These are phyloP conservation scores for Gossypium stocksii DNA, from an alignment of 345 rosid species.

Conservation along the genomic window DNA sequence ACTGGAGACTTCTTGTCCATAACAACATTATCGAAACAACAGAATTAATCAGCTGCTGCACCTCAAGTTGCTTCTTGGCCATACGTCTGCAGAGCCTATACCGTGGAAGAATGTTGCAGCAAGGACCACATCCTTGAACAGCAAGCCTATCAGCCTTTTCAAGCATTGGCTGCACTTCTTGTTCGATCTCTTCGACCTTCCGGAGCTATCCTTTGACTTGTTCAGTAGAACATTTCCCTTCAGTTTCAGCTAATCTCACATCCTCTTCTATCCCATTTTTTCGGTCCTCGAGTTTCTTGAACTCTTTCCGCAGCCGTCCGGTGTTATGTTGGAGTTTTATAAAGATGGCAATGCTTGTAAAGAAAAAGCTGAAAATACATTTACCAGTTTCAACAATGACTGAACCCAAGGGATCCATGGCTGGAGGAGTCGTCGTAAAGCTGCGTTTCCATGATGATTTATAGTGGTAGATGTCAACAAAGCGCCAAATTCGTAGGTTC, in stretches of 20 bases:
- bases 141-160: constrained; percentile 11
- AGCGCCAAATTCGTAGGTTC: neutral
- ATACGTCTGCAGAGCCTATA: constrained; percentile 17
- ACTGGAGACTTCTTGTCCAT: constrained; percentile 24
- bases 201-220: constrained; percentile 23
- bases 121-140: constrained; percentile 3
- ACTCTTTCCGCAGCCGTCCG: constrained; percentile 15
- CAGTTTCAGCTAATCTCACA: constrained; percentile 21
- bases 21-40: constrained; percentile 19
- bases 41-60: constrained; percentile 16
- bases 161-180: constrained; percentile 17
- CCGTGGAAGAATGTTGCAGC: constrained; percentile 11
- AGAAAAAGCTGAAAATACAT: neutral
- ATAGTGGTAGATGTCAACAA: neutral
- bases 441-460: neutral
- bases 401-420: constrained; percentile 22
- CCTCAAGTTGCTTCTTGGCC: constrained; percentile 14
- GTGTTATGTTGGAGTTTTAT: constrained; percentile 15
- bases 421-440: neutral
- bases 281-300: constrained; percentile 13
- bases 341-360: constrained; percentile 4
- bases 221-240: constrained; percentile 25
- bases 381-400: constrained; percentile 18
- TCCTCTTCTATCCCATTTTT: constrained; percentile 18
- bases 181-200: constrained; percentile 24